Evolutionary conservation across 2,329 filamentous ascomycete species (phyloP).

Genomic region (Pseudogymnoascus sp.): DNA sequence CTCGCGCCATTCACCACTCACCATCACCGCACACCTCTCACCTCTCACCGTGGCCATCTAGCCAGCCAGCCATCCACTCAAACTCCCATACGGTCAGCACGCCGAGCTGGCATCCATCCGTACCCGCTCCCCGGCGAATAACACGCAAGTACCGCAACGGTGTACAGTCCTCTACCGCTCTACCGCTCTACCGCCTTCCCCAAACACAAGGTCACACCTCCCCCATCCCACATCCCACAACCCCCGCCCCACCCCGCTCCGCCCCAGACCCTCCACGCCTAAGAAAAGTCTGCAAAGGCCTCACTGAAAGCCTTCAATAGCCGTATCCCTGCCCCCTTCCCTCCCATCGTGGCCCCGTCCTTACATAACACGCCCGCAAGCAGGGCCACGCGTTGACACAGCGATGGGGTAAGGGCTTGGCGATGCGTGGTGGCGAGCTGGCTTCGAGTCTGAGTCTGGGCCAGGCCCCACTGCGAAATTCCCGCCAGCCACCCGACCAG

Average conservation of each 20-base stretch:
- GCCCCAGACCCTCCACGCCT: neutral
- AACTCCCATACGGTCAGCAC: neutral
- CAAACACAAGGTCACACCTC: neutral
- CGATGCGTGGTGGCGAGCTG: neutral
- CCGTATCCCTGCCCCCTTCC: neutral
- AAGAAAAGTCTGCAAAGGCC: neutral
- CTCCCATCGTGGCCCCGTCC: neutral
- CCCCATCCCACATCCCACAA: neutral
- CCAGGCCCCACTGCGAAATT: neutral
- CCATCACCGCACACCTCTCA: too few species aligned
- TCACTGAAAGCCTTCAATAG: neutral
- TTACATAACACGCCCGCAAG: neutral
- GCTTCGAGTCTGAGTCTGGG: neutral
- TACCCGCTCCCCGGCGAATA: neutral
- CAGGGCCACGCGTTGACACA: neutral
- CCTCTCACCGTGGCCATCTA: neutral
- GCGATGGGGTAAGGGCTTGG: neutral
- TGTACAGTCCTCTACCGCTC: neutral
- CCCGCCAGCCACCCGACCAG: constrained; percentile 3
- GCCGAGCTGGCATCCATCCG: neutral
- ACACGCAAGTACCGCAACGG: neutral
- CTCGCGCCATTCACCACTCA: neutral
- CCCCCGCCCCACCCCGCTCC: neutral
- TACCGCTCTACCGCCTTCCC: neutral
- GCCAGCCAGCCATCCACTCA: neutral